Base-by-base conservation (phyloP, 139 green algal genomes). In the Yamagishiella unicocca region DNA sequence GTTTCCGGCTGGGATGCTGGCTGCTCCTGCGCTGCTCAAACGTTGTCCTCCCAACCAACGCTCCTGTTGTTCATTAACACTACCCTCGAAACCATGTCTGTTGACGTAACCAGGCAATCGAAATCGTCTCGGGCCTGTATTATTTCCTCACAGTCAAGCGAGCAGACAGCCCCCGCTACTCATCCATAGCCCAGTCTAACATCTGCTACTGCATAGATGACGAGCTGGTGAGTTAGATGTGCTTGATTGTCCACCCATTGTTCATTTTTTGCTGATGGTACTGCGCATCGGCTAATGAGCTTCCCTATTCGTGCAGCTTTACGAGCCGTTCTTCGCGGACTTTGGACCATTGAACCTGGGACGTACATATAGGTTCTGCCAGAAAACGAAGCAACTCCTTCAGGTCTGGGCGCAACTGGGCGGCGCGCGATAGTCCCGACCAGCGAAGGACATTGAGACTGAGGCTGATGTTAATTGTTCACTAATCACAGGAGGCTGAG, bases 321-420 rank as follows among this genome's bases (percentile, higher is more conserved):
- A 98, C 83, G 96, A 98, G 84, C 96, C 96, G 2, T 99, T 99
- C 86, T 98, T 95, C 71, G 94, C 93, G 25, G 96, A 99, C 89
- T 99, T 99, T 89, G 96, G 96, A 2, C 96, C 96, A 4, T 93
- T 98, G 24, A 98, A 99, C 90, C 91, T 99, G 53, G 96, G 95
- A 14, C 90, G 93, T 64, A 91, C 94, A 0, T 97, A 94, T 87
- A 91, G 94, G 25, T 98, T 97, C 89, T 97, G 95, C 78, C 66
- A 93, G 62, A 91, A 94, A 46, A 93, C 93, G 6, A 90, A 92
- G 38, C 77, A 91, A 45, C 78, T 98, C 50, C 91, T 97, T 25
- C 84, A 95, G 90, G 94, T 95, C 77, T 74, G 81, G 33, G 19
- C 10, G 9, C n/a, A 12, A 45, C 22, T 42, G 72, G 72, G 72